These are phyloP conservation scores for Arthroderma uncinatum DNA, from an alignment of 2,329 filamentous ascomycete genomes.

Conservation along the genomic window DNA sequence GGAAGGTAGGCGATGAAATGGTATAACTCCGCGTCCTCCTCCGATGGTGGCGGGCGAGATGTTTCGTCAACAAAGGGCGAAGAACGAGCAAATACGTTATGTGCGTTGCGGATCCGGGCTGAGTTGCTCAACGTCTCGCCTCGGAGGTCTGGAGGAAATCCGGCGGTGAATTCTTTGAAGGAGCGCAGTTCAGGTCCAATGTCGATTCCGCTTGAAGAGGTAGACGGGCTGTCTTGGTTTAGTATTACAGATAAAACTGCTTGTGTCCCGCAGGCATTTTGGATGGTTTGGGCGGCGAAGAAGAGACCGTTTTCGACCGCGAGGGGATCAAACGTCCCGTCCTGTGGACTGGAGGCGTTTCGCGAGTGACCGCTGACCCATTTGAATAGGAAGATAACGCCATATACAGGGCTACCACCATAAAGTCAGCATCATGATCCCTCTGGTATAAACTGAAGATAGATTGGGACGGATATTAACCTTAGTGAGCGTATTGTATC, in stretches of 20 bases:
- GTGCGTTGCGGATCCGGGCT: constrained; percentile 61
- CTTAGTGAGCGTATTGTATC: constrained; percentile 40
- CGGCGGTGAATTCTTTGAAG: constrained; percentile 81
- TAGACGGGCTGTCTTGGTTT: constrained; percentile 52
- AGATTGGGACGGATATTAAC: constrained; percentile 20
- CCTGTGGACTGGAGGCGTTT: constrained; percentile 57
- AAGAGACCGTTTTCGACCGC: constrained; percentile 65
- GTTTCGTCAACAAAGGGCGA: constrained; percentile 93
- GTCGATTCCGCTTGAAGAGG: constrained; percentile 41
- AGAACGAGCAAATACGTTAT: constrained; percentile 81
- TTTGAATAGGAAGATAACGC: constrained; percentile 99
- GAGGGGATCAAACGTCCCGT: constrained; percentile 68
- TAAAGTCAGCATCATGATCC: constrained; percentile 1
- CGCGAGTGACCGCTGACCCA: constrained; percentile 51
- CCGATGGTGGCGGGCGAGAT: constrained; percentile 54
- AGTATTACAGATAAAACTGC: constrained; percentile 83
- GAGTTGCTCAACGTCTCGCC: constrained; percentile 63
- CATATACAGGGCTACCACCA: constrained; percentile 59
- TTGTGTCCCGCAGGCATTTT: constrained; percentile 96
- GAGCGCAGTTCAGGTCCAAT: constrained; percentile 60
- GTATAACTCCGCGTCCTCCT: constrained; percentile 72
- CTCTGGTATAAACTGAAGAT: background rate
- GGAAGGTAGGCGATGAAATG: constrained; percentile 95
- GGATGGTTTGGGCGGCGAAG: constrained; percentile 94
- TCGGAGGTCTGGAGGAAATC: constrained; percentile 64